Percentiles rank a stretch among this genome's conserved stretches.
These are phyloP conservation scores for Xylariaceae sp. DNA, from an alignment of 2,329 filamentous ascomycete genomes.

Conservation along the genomic window DNA sequence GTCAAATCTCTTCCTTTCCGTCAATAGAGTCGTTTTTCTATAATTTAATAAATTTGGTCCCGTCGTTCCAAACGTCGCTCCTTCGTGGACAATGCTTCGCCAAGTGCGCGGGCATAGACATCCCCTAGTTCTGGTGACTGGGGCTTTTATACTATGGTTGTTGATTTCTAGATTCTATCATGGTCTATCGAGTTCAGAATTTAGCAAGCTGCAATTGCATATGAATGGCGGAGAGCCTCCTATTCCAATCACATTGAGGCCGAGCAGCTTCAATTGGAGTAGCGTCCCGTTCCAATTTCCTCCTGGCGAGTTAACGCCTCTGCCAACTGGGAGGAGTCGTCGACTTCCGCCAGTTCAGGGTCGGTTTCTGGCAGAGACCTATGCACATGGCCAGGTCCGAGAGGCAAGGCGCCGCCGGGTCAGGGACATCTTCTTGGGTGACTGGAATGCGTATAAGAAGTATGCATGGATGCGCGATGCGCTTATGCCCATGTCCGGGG, in stretches of 20 bases:
- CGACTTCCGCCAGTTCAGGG: constrained; percentile 41
- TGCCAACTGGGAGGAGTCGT: constrained; percentile 28
- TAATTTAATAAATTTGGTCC: too few relatives aligned
- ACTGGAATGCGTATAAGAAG: constrained; percentile 50
- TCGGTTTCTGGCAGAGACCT: constrained; percentile 33
- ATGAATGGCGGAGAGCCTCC: constrained; percentile 36
- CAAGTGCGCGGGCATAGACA: neutral
- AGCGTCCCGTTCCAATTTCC: constrained; percentile 35
- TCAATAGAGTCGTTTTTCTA: too few relatives aligned
- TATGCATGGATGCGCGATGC: constrained; percentile 54
- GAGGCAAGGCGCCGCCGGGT: constrained; percentile 40
- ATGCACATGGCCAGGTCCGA: constrained; percentile 28
- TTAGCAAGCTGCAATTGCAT: constrained; percentile 31
- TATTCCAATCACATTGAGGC: constrained; percentile 11
- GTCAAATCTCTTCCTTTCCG: too few relatives aligned
- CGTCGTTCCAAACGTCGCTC: too few relatives aligned
- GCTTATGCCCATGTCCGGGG: constrained; percentile 47
- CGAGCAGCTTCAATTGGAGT: constrained; percentile 44
- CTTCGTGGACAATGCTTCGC: too few relatives aligned
- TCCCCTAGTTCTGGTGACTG: neutral
- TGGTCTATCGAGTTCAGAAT: constrained; percentile 14
- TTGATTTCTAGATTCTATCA: neutral
- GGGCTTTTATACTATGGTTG: neutral
- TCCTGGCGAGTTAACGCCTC: constrained; percentile 22
- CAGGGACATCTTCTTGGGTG: constrained; percentile 38